Base-by-base conservation (phyloP, 768 basidiomycete species). In the Podaxis sp. region DNA sequence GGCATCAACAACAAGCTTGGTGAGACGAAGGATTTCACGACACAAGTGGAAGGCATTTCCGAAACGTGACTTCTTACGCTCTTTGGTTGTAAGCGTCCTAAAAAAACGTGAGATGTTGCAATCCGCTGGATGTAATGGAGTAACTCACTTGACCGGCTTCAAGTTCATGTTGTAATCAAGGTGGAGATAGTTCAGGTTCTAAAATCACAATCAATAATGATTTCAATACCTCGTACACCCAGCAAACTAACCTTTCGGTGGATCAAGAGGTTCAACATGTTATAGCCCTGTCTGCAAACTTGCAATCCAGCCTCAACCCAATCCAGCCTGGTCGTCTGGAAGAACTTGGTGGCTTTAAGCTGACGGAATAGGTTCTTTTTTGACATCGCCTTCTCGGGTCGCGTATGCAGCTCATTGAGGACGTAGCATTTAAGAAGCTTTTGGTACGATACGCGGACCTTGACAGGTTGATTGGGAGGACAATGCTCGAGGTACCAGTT, bases 271-370 rank as follows among this genome's bases (percentile, higher is more conserved):
- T 99, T 99, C 66, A 99, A 80, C 97, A 99, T 99, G 79, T 99
- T 99, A 79, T 97, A 99, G 44, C 97, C 97, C 73, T 99, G 97
- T 67, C 97, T 82, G 80, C 96, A 99, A 58, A 99, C 96, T 76
- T 99, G 97, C 64, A 99, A 77, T 68, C 97, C 97, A 2, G 96
- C 97, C 75, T 99, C 97, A 40, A 99, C 96, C 97, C 97, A 99
- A 75, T 99, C 97, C 68, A 99, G 77, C 67, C 85, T 93, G 3
- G 97, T 99, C 13, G 93, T 94, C 81, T 99, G 97, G 88, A 99
- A 99, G 79, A 99, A 99, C 77, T 99, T 99, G 63, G 97, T 99
- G n/a, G 93, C 90, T 77, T 98, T 99, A 62, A 95, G 81, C 72
- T 95, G 93, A 49, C 94, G 84, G 85, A 99, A 99, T 55, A 99